A percentile compares a stretch with the other conserved stretches of the same genome.
Conservation (phyloP, 2,329 filamentous ascomycete species). For the Fusarium graminum region DNA sequence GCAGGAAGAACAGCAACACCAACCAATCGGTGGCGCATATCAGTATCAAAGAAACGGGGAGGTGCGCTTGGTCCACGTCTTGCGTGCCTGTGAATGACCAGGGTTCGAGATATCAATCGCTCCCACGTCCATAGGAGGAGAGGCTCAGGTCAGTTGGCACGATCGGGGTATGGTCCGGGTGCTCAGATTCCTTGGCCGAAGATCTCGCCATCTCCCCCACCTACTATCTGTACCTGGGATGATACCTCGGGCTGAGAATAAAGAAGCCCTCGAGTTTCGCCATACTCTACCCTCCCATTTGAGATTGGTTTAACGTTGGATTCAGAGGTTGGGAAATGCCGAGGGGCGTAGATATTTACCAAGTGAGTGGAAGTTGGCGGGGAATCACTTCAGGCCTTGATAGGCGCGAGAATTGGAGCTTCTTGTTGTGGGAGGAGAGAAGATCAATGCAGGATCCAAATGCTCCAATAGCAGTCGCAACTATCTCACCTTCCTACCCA, state of each 20-base stretch:
- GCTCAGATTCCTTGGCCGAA: slow-evolving; percentile 19
- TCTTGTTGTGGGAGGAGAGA: slow-evolving; percentile 23
- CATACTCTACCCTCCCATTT: background rate
- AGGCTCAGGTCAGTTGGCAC: slow-evolving; percentile 6
- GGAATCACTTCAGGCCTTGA: background rate
- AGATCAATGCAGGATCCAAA: slow-evolving; percentile 29
- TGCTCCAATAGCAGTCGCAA: slow-evolving; percentile 19
- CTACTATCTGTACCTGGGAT: background rate
- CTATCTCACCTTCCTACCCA: slow-evolving; percentile 20
- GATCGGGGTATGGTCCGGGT: slow-evolving; percentile 12
- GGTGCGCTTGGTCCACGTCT: slow-evolving; percentile 45
- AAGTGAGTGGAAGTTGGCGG: background rate
- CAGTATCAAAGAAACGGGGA: slow-evolving; percentile 24
- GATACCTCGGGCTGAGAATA: slow-evolving; percentile 5
- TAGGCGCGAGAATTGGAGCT: slow-evolving; percentile 20
- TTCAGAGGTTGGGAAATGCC: slow-evolving; percentile 5
- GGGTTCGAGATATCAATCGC: slow-evolving; percentile 36
- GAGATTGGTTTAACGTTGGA: background rate
- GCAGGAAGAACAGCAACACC: slow-evolving; percentile 37
- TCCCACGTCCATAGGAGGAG: slow-evolving; percentile 19
- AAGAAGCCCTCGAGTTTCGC: slow-evolving; percentile 15
- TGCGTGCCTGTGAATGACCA: slow-evolving; percentile 32
- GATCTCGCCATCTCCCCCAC: slow-evolving; percentile 23
- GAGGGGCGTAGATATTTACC: slow-evolving; percentile 1
- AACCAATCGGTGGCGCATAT: slow-evolving; percentile 42